Evolutionary conservation across 1,284 basidiomycete genomes (phyloP), one percentile per base, ranked within the genome.

Genomic region (Marasmius fiardii): DNA sequence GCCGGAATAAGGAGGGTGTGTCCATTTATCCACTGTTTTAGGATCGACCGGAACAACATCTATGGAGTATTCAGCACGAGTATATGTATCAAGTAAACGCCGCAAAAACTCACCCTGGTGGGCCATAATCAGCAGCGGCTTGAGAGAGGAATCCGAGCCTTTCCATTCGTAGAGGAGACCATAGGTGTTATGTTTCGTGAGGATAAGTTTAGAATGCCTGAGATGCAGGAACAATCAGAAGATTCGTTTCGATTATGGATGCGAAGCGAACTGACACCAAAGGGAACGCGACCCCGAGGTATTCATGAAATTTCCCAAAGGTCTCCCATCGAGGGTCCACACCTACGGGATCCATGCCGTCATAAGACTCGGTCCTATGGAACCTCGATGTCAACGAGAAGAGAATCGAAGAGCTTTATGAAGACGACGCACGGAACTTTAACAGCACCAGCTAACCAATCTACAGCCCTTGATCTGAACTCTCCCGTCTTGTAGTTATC

Each of bases 141-240:
- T 81, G 52, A 84, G 70, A 2, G 70, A 65, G 0, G 68, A 50
- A 57, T 84, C 71, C 0, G 74, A 71, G 21, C 85, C 85, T 39
- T 72, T 63, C 78, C 82, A 83, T 47, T 81, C 77, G 65, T 75
- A 84, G 1, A 85, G 65, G 12, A 86, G 71, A 1, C 77, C 81
- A 60, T 81, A 81, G 0, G 76, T 76, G 51, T 72, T 72, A 53
- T 85, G 72, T 51, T 72, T 74, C 12, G 72, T 73, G 18, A 77
- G 67, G 7, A 66, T 69, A 39, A 81, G 63, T 23, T 64, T 65
- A 45, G 68, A 50, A 58, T 79, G 74, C 8, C 76, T 76, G 43
- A 31, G 16, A 23, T 35, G 34, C 26, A n/a, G 48, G n/a, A 54
- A 49, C 28, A 4, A 31, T 34, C 43, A 21, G 16, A 18, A 49